Evolutionary conservation across 352 stramenopile genomes (phyloP).

Genomic region (Hyaloperonospora arabidopsidis): DNA sequence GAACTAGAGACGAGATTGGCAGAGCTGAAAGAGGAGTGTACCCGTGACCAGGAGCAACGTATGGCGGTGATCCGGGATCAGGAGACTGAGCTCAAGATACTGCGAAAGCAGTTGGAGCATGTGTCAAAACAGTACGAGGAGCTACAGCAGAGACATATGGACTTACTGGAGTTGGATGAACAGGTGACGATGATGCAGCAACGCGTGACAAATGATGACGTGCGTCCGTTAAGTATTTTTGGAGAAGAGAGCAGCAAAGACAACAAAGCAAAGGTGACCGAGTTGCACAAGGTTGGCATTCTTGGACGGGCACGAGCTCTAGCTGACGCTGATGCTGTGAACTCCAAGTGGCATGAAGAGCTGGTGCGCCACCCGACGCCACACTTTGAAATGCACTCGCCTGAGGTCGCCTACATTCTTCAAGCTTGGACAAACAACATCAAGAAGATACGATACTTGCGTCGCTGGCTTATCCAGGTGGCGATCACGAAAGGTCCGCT

Average conservation of each 20-base stretch:
- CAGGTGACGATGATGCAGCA: slow-evolving; percentile 14
- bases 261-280: slow-evolving; percentile 14
- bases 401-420: slow-evolving; percentile 67
- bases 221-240: slow-evolving; percentile 27
- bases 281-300: slow-evolving; percentile 1
- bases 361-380: slow-evolving; percentile 62
- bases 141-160: slow-evolving; percentile 28
- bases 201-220: slow-evolving; percentile 9
- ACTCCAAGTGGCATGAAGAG: slow-evolving; percentile 50
- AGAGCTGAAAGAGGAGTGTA: slow-evolving; percentile 28
- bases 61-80: slow-evolving; percentile 60
- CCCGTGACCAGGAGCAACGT: slow-evolving; percentile 40
- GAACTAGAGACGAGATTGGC: slow-evolving; percentile 36
- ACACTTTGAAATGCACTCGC: slow-evolving; percentile 63
- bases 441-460: slow-evolving; percentile 61
- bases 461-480: slow-evolving; percentile 56
- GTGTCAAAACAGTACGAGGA: slow-evolving; percentile 17
- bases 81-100: slow-evolving; percentile 38
- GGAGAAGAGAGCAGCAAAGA: slow-evolving; percentile 26
- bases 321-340: slow-evolving; percentile 10
- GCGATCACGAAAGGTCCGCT: slow-evolving; percentile 29
- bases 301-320: slow-evolving; percentile 12
- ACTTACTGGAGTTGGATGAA: slow-evolving; percentile 30
- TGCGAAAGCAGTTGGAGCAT: slow-evolving; percentile 29
- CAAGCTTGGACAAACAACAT: slow-evolving; percentile 54